These are phyloP conservation scores for Chenopodium berlandieri DNA, from an alignment of 148 eudicot genomes.

Conservation along the genomic window DNA sequence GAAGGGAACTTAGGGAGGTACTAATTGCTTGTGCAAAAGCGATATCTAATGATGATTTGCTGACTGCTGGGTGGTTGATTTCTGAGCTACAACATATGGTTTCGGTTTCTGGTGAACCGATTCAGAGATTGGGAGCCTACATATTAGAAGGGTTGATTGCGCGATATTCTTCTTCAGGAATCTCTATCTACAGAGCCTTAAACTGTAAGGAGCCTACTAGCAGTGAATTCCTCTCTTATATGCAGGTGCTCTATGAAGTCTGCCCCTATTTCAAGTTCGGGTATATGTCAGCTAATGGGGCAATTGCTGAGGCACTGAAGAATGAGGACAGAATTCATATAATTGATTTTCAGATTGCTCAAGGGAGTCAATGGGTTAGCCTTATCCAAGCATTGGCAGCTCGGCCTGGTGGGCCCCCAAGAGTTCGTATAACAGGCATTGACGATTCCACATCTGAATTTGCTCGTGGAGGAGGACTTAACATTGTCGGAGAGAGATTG, in stretches of 20 bases:
- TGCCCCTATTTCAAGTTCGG: constrained; percentile 66
- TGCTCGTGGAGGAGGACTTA: constrained; percentile 51
- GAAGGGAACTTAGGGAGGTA: constrained; percentile 38
- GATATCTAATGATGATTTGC: constrained; percentile 38
- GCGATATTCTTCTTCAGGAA: constrained; percentile 44
- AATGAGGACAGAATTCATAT: constrained; percentile 50
- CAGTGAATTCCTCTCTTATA: constrained; percentile 46
- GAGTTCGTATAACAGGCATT: constrained; percentile 49
- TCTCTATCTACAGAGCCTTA: constrained; percentile 48
- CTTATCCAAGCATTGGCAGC: constrained; percentile 57
- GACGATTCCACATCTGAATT: constrained; percentile 45
- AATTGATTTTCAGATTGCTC: constrained; percentile 57
- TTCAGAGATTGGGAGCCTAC: constrained; percentile 60
- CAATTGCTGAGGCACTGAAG: constrained; percentile 52
- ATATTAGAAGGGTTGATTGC: constrained; percentile 66
- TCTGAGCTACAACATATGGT: constrained; percentile 49
- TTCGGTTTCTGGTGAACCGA: constrained; percentile 59
- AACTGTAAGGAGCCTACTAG: constrained; percentile 53
- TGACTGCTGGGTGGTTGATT: constrained; percentile 43
- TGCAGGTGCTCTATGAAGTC: constrained; percentile 52
- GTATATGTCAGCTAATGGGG: constrained; percentile 63
- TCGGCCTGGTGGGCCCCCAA: constrained; percentile 60
- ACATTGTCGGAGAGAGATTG: constrained; percentile 41
- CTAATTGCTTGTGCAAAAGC: constrained; percentile 57
- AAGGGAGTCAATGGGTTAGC: constrained; percentile 59